Evolutionary conservation across 176 grass and related monocot genomes (phyloP), one percentile per base, ranked within the genome.

Genomic region (Alloteropsis semialata): DNA sequence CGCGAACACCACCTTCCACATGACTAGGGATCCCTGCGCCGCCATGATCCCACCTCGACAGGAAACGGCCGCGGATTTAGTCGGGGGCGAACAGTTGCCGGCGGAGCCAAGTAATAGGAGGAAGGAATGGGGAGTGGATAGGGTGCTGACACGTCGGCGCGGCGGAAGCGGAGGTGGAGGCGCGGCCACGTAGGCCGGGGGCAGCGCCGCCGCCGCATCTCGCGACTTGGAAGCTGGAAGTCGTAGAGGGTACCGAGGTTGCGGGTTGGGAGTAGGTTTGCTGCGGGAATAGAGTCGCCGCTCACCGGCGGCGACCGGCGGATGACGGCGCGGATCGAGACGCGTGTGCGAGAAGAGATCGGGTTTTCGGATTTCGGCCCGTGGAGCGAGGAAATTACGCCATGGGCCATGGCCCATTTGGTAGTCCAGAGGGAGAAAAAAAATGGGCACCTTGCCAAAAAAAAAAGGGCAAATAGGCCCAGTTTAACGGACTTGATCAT

Each of bases 1-100:
- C 30, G 76, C 55, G 89, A 99, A 99, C 76, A 96, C 77, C 43
- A 67, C 29, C 86, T 46, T 88, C 76, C 86, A 93, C 61, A 76
- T 38, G 70, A 60, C 76, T 16, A 95, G 67, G 86, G 87, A 57
- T 15, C 85, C 70, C 27, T 76, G 65, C 39, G 69, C 82, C 80
- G 80, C 82, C 84, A 81, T 82, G 70, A 18, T 2, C 41, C 30
- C 85, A 17, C 44, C 54, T 33, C 74, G 48, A 67, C 48, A 53
- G 14, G 46, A 42, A 41, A 64, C 15, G 57, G 37, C n/a, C 18
- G 15, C 58, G 9, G 66, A 45, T 59, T 69, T 55, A 24, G 61
- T 11, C 46, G 56, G 42, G 28, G 50, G 64, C 27, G 54, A 66
- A 72, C 2, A 24, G 57, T 73, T 50, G 28, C 19, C 8, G 55